Evolutionary conservation across 306 rosid species (phyloP), one percentile per base, ranked within the genome.

Genomic region (Vachellia collinsii): DNA sequence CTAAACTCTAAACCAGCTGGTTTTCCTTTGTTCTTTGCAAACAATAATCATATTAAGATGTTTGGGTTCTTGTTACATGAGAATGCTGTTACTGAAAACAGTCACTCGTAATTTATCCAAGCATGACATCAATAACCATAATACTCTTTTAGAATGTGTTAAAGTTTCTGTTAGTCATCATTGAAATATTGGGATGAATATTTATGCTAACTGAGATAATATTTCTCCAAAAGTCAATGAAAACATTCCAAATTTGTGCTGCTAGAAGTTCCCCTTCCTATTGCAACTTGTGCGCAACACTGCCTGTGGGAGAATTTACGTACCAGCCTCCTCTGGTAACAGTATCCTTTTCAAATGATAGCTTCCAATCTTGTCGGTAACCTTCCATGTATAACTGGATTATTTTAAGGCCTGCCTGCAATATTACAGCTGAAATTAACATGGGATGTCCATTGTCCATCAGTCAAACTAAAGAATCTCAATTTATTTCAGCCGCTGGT

Each of bases 311-410:
- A 77, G 48, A 71, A 59, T 77, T 76, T 53, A 74, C 83, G 76
- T 92, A 91, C 98, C 97, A 94, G 85, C 98, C 97, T 39, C 97
- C 98, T 89, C 86, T 86, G 50, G 66, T 19, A 64, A 90, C 87
- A 0, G 97, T 94, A 79, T 94, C 95, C 78, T 83, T 89, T 86
- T 94, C 90, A 74, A 83, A 94, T 39, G 98, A 92, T 65, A 94
- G 97, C 85, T 94, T 88, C 97, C 98, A 92, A 29, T 29, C 34
- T 29, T 29, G 34, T 29, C 34, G 77, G 81, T 94, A 94, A 59
- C 98, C 98, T 85, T 94, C 97, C 97, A 88, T 86, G 79, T 91
- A 90, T 70, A 77, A 75, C 62, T 92, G 90, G 83, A 94, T 88
- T 81, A 92, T 90, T 89, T 92, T 92, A 72, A 93, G 92, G 80